Conservation (phyloP, 2,329 filamentous ascomycete species). For the Conoideocrella luteorostrata region DNA sequence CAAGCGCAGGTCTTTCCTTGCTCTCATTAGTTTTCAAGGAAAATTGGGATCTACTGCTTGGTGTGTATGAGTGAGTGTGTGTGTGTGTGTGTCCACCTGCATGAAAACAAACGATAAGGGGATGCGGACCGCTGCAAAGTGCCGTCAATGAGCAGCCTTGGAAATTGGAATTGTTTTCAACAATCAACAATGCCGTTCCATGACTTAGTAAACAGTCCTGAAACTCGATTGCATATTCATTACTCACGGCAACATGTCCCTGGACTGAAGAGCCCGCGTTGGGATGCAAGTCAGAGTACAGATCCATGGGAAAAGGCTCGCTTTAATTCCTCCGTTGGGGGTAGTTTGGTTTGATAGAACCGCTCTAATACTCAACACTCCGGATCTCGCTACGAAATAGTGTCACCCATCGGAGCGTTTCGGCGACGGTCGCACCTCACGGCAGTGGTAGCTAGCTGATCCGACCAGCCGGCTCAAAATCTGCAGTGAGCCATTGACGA, state of each 20-base stretch:
- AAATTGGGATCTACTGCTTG: neutral
- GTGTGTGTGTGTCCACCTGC: neutral
- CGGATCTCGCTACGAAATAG: no score
- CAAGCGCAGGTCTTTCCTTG: neutral
- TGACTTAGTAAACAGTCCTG: no score
- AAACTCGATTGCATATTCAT: no score
- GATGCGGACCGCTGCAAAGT: no score
- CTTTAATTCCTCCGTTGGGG: neutral
- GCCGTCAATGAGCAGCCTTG: neutral
- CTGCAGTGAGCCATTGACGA: slow-evolving; percentile 5
- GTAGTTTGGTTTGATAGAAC: neutral
- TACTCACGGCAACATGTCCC: no score
- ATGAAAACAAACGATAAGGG: no score
- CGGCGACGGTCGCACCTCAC: no score
- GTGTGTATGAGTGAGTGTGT: no score
- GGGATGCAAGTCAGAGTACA: neutral
- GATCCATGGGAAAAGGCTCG: neutral
- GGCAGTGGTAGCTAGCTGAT: no score
- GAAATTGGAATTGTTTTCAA: neutral
- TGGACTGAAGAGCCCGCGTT: no score
- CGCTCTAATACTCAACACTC: neutral
- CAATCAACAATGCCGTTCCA: no score
- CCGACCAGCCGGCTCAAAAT: slow-evolving; percentile 5
- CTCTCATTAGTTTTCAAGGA: neutral
- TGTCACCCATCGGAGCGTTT: no score